phyloP scores from a whole-genome alignment of 1,284 basidiomycete genomes.

The Porogramme epimiltina region DNA sequence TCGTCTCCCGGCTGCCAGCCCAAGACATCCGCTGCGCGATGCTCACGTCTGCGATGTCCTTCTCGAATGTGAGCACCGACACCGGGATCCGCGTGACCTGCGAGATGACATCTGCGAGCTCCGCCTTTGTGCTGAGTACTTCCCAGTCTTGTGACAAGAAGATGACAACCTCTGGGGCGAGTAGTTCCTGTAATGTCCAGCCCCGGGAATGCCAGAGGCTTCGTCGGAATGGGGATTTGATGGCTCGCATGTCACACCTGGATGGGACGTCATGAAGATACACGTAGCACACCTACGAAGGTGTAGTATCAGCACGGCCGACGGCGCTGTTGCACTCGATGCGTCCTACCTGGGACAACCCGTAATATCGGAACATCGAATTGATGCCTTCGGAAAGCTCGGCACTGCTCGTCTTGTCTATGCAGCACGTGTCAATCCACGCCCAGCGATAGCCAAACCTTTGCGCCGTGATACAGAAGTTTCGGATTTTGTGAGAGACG shows the following conservation, averaged over 20 bases:
- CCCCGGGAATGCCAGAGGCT: constrained; percentile 16
- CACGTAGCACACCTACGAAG: constrained; percentile 20
- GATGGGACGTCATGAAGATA: constrained; percentile 16
- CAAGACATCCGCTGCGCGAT: too few relatives aligned
- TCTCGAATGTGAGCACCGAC: constrained; percentile 12
- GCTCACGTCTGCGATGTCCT: constrained; percentile 13
- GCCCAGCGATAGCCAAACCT: constrained; percentile 13
- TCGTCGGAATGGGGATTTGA: constrained; percentile 6
- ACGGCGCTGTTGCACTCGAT: too few relatives aligned
- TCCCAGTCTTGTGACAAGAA: constrained; percentile 17
- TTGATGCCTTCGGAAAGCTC: constrained; percentile 22
- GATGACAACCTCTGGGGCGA: constrained; percentile 14
- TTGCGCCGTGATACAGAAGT: constrained; percentile 8
- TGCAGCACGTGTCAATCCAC: constrained; percentile 21
- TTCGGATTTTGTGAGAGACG: constrained; percentile 12
- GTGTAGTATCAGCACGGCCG: too few relatives aligned
- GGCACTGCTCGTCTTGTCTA: constrained; percentile 18
- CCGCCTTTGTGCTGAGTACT: constrained; percentile 11
- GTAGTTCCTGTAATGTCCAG: constrained; percentile 22
- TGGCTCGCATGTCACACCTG: constrained; percentile 4
- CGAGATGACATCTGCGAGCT: constrained; percentile 13
- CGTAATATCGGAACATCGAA: constrained; percentile 17
- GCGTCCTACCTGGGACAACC: too few relatives aligned
- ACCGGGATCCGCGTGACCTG: constrained; percentile 16
- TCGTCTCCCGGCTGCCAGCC: too few relatives aligned